Evolutionary conservation across 768 basidiomycete genomes (phyloP), one percentile per base, ranked within the genome.

Genomic region (Rhodotorula paludigena): DNA sequence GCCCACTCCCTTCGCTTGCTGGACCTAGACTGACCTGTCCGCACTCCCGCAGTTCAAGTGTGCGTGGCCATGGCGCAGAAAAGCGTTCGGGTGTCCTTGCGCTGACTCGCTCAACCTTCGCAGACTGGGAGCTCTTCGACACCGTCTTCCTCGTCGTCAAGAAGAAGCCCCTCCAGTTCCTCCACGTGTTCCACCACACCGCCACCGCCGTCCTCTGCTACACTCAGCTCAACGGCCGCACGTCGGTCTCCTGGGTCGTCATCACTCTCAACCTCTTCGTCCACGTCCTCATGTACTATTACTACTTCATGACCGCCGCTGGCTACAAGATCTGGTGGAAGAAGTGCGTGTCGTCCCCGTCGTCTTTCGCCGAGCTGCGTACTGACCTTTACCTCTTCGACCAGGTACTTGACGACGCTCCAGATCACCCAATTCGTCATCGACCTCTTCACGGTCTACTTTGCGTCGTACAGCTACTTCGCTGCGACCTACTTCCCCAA

Each of bases 301-400:
- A 99, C 81, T 99, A 99, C 81, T 98, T 89, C 80, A 74, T 75
- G 71, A 97, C 96, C 57, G 92, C 96, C 57, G 92, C 94, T 76
- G 96, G 96, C 69, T 89, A 88, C 77, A 90, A 83, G 81, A 91
- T 98, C 80, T 98, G 96, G 94, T 99, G 96, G 96, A 99, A 99
- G 83, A 92, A 92, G 80, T 51, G 30, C 20, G 49, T 32, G 16
- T 32, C 47, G 3, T 28, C n/a, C n/a, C 11, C 6, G 25, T 7
- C 9, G 23, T 12, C 47, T 48, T n/a, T 28, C 47, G n/a, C 21
- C 20, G 49, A 20, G 23, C 49, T 21, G 6, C 14, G 15, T 14
- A 5, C 30, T 32, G 32, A 33, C 49, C 25, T 12, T 83, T 81
- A 90, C 97, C 80, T 97, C 94, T 93, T 97, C 94, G 94, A 97